phyloP scores from a whole-genome alignment of 257 asterid genomes.

The Solanum neorickii region DNA sequence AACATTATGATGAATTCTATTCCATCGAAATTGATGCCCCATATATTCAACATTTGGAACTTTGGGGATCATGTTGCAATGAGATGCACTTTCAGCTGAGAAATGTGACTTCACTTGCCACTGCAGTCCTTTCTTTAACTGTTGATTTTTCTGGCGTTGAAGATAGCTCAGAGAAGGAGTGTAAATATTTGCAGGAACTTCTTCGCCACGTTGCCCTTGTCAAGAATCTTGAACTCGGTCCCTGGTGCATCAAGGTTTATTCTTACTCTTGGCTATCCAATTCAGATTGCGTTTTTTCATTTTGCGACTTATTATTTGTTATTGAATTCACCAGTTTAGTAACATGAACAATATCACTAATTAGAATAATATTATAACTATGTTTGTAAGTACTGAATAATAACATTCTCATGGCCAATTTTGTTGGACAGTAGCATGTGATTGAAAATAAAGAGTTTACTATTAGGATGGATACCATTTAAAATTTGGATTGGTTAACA shows the following conservation, averaged over 20 bases:
- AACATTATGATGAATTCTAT: background rate
- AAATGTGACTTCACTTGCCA: background rate
- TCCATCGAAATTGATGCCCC: background rate
- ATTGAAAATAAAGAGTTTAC: background rate
- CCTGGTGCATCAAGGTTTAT: background rate
- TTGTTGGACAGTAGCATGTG: background rate
- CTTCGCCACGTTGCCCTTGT: background rate
- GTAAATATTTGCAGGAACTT: background rate
- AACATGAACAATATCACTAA: background rate
- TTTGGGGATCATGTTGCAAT: background rate
- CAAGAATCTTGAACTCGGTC: background rate
- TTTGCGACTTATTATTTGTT: background rate
- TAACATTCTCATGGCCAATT: background rate
- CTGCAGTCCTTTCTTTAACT: background rate
- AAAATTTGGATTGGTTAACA: background rate
- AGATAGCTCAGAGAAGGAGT: background rate
- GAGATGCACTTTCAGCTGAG: background rate
- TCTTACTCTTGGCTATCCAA: background rate
- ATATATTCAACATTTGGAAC: background rate
- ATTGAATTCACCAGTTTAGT: background rate
- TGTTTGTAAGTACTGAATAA: background rate
- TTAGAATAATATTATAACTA: background rate
- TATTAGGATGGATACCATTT: background rate
- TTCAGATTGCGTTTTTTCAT: background rate
- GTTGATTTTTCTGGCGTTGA: background rate